These are phyloP conservation scores for Aspergillus novoparasiticus DNA, from an alignment of 2,329 filamentous ascomycete genomes.

Conservation along the genomic window DNA sequence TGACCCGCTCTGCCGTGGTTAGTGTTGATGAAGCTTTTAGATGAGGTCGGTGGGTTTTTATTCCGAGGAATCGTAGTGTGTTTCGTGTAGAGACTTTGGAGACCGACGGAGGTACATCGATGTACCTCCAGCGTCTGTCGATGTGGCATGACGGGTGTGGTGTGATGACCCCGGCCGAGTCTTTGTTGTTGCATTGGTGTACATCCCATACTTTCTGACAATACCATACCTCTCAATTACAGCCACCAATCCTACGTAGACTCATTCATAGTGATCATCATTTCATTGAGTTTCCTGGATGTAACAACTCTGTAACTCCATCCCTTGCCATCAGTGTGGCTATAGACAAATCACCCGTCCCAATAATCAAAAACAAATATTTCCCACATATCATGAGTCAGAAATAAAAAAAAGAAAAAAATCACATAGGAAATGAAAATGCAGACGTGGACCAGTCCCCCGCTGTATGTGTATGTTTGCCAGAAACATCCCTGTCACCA, in stretches of 20 bases:
- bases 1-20: background rate
- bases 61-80: background rate
- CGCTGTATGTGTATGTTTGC: constrained; percentile 7
- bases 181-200: background rate
- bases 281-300: background rate
- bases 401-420: background rate
- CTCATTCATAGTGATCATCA: background rate
- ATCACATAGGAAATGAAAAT: background rate
- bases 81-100: background rate
- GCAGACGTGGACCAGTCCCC: constrained; percentile 4
- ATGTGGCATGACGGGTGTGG: constrained; percentile 3
- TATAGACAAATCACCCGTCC: background rate
- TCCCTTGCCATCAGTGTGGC: constrained; percentile 6
- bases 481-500: background rate
- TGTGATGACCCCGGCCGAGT: background rate
- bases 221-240: background rate
- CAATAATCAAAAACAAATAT: background rate
- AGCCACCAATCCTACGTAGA: background rate
- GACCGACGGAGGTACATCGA: background rate
- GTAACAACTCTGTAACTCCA: constrained; percentile 6
- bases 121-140: background rate
- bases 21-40: background rate
- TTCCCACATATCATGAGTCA: background rate
- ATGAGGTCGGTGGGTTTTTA: background rate
- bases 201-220: background rate